Evolutionary conservation across 495 filamentous ascomycete genomes (phyloP).

Genomic region (Pseudomonodictys pantanalensis): DNA sequence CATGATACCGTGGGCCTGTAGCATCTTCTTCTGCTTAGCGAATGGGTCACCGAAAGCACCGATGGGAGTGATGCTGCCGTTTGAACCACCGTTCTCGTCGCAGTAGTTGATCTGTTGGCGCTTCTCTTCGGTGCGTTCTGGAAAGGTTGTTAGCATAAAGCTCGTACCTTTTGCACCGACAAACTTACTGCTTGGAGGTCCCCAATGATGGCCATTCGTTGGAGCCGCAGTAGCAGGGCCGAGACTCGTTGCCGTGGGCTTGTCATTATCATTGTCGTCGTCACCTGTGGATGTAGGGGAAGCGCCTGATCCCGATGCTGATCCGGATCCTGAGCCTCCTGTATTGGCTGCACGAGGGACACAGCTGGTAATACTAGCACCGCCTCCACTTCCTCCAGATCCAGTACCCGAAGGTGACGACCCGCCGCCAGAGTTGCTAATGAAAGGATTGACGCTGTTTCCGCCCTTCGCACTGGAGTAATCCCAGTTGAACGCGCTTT

Average conservation of each 20-base stretch:
- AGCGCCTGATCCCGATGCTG: neutral
- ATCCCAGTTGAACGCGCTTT: conserved; percentile 53
- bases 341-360: conserved; percentile 26
- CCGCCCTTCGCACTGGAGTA: conserved; percentile 53
- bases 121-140: too few relatives aligned
- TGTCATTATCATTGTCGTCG: conserved; percentile 5
- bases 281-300: neutral
- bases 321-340: neutral
- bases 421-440: conserved; percentile 33
- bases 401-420: conserved; percentile 20
- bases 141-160: neutral
- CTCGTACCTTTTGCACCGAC: neutral
- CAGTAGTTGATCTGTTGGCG: conserved; percentile 33
- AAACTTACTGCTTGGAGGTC: conserved; percentile 6
- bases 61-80: neutral
- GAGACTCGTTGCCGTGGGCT: neutral
- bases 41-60: neutral
- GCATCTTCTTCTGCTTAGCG: neutral
- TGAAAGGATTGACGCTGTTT: conserved; percentile 58
- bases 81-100: conserved; percentile 9
- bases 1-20: conserved; percentile 35
- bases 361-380: conserved; percentile 17
- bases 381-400: neutral
- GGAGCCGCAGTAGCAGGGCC: conserved; percentile 10
- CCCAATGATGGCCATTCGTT: neutral